Evolutionary conservation across 2,329 filamentous ascomycete species (phyloP).

Genomic region (Septoria petroselini): DNA sequence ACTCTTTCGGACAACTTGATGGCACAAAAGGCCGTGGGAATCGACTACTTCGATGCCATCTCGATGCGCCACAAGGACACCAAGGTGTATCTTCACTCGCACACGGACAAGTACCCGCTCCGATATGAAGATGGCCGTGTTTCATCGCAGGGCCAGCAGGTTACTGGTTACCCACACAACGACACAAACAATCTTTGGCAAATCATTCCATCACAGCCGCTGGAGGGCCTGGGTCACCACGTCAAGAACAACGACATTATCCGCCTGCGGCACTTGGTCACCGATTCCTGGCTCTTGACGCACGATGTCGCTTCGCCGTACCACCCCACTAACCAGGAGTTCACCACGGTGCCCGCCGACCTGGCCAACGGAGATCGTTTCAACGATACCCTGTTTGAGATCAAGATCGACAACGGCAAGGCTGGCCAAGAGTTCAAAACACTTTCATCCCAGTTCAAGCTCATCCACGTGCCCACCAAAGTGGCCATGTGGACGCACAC

Average conservation of each 20-base stretch:
- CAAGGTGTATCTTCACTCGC: constrained; percentile 92
- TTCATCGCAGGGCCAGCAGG: constrained; percentile 93
- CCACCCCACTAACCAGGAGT: constrained; percentile 97
- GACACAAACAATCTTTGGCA: constrained; percentile 99
- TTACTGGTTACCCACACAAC: constrained; percentile 96
- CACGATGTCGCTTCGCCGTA: constrained; percentile 97
- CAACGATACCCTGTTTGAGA: constrained; percentile 90
- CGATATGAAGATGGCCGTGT: constrained; percentile 97
- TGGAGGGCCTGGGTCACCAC: constrained; percentile 57
- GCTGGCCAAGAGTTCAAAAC: constrained; percentile 79
- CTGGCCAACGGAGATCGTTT: constrained; percentile 70
- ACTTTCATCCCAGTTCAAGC: constrained; percentile 88
- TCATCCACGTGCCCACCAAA: constrained; percentile 89
- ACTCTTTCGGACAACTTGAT: constrained; percentile 93
- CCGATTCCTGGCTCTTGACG: constrained; percentile 80
- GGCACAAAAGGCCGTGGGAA: constrained; percentile 77
- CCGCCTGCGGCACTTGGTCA: constrained; percentile 80
- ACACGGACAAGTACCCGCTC: constrained; percentile 81
- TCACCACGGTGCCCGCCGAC: constrained; percentile 74
- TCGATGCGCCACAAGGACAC: constrained; percentile 95
- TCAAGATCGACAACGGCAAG: constrained; percentile 86
- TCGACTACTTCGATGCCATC: constrained; percentile 87
- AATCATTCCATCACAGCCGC: constrained; percentile 65
- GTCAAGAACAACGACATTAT: constrained; percentile 84
- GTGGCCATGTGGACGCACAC: constrained; percentile 99